phyloP scores from a whole-genome alignment of 345 rosid genomes.

The Eucalyptus polyanthemos region DNA sequence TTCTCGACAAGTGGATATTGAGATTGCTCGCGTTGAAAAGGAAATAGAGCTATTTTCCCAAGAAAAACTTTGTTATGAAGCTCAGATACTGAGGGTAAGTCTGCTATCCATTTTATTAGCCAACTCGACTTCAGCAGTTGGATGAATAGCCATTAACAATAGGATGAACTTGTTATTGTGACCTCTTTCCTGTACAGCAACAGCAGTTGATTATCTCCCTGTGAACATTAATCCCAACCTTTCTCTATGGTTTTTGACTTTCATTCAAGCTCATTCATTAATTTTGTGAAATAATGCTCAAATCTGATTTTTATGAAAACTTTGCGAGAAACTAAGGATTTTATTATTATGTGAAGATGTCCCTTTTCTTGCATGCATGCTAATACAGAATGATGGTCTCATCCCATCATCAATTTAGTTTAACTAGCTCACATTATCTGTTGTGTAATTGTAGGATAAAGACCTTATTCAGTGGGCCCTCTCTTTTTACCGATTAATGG shows the following conservation, averaged over 20 bases:
- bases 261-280: not conserved
- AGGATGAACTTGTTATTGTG: not conserved
- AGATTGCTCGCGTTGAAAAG: constrained; percentile 68
- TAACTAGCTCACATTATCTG: not conserved
- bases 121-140: not conserved
- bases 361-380: not conserved
- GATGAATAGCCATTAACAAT: not conserved
- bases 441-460: constrained; percentile 44
- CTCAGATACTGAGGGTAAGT: constrained; percentile 87
- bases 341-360: not conserved
- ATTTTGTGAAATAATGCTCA: not conserved
- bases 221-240: not conserved
- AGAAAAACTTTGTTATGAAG: constrained; percentile 90
- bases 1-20: constrained; percentile 52
- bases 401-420: not conserved
- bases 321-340: not conserved
- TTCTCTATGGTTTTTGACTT: not conserved
- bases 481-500: constrained; percentile 78
- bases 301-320: not conserved
- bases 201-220: not conserved
- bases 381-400: not conserved
- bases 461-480: constrained; percentile 71
- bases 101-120: not conserved
- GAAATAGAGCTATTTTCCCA: constrained; percentile 67
- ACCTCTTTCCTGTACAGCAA: not conserved